Evolutionary conservation across 352 stramenopile species (phyloP).

Genomic region (Phytophthora uliginosa): DNA sequence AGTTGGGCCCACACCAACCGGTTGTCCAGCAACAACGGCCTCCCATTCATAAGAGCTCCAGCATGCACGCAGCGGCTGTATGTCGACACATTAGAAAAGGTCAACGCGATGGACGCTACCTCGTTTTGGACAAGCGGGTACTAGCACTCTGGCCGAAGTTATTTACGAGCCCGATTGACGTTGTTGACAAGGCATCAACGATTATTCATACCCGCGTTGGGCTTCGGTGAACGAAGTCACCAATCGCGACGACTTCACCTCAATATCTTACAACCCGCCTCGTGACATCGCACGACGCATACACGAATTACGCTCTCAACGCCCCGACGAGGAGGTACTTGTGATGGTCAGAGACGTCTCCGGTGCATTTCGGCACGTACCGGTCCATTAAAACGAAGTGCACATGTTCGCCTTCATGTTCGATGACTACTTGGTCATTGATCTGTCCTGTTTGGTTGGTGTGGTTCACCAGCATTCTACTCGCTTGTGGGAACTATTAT

Average conservation of each 20-base stretch:
- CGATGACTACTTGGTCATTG: conserved; percentile 32
- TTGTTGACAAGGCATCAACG: conserved; percentile 20
- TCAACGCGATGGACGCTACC: neutral
- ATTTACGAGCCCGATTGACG: conserved; percentile 21
- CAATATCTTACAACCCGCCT: conserved; percentile 20
- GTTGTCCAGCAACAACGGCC: neutral
- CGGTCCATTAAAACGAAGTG: conserved; percentile 13
- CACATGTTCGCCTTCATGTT: conserved; percentile 34
- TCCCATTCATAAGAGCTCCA: neutral
- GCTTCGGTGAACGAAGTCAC: conserved; percentile 30
- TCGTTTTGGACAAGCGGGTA: conserved; percentile 4
- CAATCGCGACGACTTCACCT: neutral
- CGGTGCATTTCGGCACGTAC: conserved; percentile 41
- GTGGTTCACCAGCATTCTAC: conserved; percentile 36
- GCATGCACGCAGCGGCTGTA: neutral
- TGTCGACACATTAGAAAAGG: conserved; percentile 15
- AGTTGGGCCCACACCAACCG: neutral
- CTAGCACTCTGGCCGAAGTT: conserved; percentile 1
- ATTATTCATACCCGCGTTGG: conserved; percentile 16
- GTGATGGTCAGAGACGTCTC: conserved; percentile 37
- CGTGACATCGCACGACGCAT: conserved; percentile 28
- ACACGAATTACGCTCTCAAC: conserved; percentile 1
- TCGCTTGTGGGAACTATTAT: conserved; percentile 12
- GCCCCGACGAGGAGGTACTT: conserved; percentile 10
- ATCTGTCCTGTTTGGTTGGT: conserved; percentile 25